A percentile compares a stretch with the other conserved stretches of the same genome.
phyloP scores from a whole-genome alignment of 345 rosid species.

The Eucalyptus polyanthemos region DNA sequence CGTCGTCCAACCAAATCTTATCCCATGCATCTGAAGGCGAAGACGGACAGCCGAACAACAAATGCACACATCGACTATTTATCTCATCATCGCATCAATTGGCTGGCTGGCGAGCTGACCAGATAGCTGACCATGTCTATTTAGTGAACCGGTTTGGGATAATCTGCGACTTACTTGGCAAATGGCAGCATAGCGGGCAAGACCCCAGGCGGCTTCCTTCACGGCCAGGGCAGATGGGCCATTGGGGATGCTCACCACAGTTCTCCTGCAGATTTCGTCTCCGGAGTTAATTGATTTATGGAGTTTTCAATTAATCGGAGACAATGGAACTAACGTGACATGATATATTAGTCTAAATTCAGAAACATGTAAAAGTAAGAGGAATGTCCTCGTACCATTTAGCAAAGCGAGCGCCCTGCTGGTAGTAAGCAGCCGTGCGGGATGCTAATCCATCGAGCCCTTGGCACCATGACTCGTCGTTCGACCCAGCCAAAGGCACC shows the following conservation, averaged over 20 bases:
- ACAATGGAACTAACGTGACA: background rate
- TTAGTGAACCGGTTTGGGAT: background rate
- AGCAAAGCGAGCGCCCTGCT: conserved; percentile 98
- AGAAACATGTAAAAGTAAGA: background rate
- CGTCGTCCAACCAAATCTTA: background rate
- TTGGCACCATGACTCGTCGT: conserved; percentile 97
- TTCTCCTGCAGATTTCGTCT: conserved; percentile 49
- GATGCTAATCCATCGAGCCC: conserved; percentile 97
- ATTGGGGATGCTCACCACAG: conserved; percentile 97
- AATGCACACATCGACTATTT: background rate
- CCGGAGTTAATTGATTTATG: background rate
- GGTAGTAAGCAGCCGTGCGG: conserved; percentile 94
- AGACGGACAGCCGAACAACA: background rate
- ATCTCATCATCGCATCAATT: background rate
- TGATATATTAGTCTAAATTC: background rate
- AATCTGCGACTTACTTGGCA: conserved; percentile 44
- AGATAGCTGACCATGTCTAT: background rate
- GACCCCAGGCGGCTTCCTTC: conserved; percentile 99
- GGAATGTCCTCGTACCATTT: conserved; percentile 50
- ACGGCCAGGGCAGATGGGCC: conserved; percentile 95
- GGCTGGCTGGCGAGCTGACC: background rate
- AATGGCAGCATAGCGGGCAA: conserved; percentile 93
- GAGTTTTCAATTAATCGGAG: background rate
- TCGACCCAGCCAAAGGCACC: conserved; percentile 90
- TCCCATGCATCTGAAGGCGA: background rate